phyloP scores from a whole-genome alignment of 2,329 filamentous ascomycete species.

The Colletotrichum siamense region DNA sequence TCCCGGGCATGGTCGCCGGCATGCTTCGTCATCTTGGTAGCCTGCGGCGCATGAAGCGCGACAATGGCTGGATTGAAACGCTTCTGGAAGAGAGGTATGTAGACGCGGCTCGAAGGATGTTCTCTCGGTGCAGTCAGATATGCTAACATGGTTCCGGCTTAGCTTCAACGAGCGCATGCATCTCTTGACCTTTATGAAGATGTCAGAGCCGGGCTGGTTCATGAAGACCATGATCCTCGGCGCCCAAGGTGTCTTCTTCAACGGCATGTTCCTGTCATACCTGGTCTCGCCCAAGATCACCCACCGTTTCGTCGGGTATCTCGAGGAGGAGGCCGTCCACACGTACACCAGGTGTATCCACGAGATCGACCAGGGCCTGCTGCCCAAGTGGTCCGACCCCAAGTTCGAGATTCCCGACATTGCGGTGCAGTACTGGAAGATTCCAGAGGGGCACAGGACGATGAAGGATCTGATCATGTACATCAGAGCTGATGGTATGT shows the following conservation, averaged over 20 bases:
- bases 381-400: constrained; percentile 78
- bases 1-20: constrained; percentile 95
- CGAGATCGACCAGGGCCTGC: constrained; percentile 83
- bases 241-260: constrained; percentile 97
- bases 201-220: constrained; percentile 77
- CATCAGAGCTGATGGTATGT: constrained; percentile 72
- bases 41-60: constrained; percentile 83
- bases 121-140: neutral
- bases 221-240: constrained; percentile 92
- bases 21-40: constrained; percentile 91
- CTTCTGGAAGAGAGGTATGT: constrained; percentile 91
- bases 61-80: constrained; percentile 97
- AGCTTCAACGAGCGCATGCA: neutral
- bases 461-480: constrained; percentile 91
- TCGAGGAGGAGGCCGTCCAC: constrained; percentile 96
- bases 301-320: constrained; percentile 94
- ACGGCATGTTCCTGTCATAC: constrained; percentile 88
- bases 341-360: constrained; percentile 91
- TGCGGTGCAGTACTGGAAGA: constrained; percentile 90
- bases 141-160: neutral
- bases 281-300: constrained; percentile 85
- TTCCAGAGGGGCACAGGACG: constrained; percentile 81
- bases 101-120: constrained; percentile 78
- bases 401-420: constrained; percentile 84
- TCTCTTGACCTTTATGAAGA: constrained; percentile 89